Conservation (phyloP, 2,329 filamentous ascomycete species). For the Arthroderma sp. region DNA sequence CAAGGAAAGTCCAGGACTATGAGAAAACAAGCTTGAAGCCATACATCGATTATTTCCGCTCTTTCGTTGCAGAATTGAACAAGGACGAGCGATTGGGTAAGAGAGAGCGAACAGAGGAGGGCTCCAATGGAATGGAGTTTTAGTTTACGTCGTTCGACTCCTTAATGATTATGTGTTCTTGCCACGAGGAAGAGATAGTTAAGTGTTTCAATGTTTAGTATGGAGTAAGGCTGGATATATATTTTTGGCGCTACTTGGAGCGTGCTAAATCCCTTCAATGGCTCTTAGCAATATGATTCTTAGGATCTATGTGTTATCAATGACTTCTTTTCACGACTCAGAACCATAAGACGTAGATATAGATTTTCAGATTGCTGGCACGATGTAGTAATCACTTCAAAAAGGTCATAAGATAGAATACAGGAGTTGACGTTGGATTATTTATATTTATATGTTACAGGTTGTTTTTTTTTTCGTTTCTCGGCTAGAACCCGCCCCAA, state of each 20-base stretch:
- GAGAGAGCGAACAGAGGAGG: constrained; percentile 41
- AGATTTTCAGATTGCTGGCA: not conserved
- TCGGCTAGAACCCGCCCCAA: not conserved
- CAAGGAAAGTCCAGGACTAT: constrained; percentile 60
- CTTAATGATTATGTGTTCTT: not conserved
- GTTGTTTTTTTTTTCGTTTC: constrained; percentile 5
- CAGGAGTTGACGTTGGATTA: constrained; percentile 1
- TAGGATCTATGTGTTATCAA: not conserved
- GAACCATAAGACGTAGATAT: not conserved
- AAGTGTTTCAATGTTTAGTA: not conserved
- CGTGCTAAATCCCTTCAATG: not conserved
- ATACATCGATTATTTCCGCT: constrained; percentile 79
- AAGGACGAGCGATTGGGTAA: constrained; percentile 55
- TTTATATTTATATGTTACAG: constrained; percentile 1
- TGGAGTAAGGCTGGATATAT: not conserved
- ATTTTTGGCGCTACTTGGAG: no score
- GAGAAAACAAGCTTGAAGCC: constrained; percentile 94
- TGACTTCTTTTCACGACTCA: not conserved
- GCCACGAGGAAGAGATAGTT: not conserved
- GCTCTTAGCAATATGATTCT: not conserved
- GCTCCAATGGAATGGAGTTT: constrained; percentile 52
- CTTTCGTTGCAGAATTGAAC: constrained; percentile 65
- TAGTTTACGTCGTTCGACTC: constrained; percentile 26
- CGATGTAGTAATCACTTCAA: not conserved
- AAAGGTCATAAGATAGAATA: not conserved